Evolutionary conservation across 495 filamentous ascomycete genomes (phyloP), one percentile per base, ranked within the genome.

Genomic region (Thermochaetoides thermophila): DNA sequence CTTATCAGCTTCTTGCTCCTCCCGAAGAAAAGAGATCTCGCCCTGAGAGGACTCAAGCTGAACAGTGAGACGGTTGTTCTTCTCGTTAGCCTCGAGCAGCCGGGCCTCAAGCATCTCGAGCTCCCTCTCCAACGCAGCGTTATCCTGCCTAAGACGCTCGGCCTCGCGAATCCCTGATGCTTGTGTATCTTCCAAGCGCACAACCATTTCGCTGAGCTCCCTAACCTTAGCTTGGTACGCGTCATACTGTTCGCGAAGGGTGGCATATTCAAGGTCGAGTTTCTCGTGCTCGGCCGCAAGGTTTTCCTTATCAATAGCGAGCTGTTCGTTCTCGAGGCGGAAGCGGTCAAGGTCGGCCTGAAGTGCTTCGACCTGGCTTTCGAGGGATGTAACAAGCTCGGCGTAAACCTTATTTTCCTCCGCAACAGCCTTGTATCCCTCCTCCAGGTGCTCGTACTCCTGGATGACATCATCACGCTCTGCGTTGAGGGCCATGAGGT

Each of bases 1-100:
- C 69, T 96, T 97, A 55, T 97, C 91, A 22, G 71, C 76, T 54
- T 97, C 89, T 61, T 96, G 89, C 60, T 97, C 89, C 48, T 97
- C 91, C 5, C 91, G 75, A 17, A 97, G 52, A 71, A 97, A 97
- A 0, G 79, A 73, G 52, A 96, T 92, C 56, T 97, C 89, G 31
- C 76, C 78, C 49, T 95, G 86, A 38, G 76, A 77, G 3, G 81
- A 89, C 59, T 97, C 89, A 32, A 84, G 76, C 55, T 96, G 85
- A 31, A 97, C 81, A 7, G 76, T 78, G 8, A 94, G 63, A 25
- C 85, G 68, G 44, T 91, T 76, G 20, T 78, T 75, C 59, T 94
- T 94, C 41, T 78, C 72, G 44, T 84, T 86, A 9, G 80, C 64
- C 46, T 92, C 84, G 21, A 76, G 67, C 3, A 87, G 66, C 38